Evolutionary conservation across 768 basidiomycete genomes (phyloP), one percentile per base, ranked within the genome.

Genomic region (Mycena galericulata): DNA sequence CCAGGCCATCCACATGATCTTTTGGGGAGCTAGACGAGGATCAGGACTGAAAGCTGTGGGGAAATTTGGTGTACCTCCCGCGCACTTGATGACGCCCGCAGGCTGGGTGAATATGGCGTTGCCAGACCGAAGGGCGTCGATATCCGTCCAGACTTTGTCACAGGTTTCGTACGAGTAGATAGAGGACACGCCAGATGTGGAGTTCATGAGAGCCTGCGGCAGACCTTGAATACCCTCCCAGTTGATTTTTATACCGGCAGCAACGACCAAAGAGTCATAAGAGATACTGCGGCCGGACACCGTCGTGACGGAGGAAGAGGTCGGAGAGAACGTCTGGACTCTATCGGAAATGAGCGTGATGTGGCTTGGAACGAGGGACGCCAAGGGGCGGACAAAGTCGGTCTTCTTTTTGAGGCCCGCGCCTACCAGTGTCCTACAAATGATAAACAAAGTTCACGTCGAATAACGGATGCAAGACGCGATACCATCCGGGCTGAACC

Each of bases 1-100:
- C 93, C 94, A 95, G 50, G 94, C 93, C 93, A 96, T 95, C 95
- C 95, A 97, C 93, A 97, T 96, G 60, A 96, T 93, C 80, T 97
- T 96, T 76, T 95, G 93, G 22, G 93, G 92, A 18, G 91, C 92
- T 93, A 71, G 2, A 8, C 17, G 22, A 29, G n/a, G 24, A 24
- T 45, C 29, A 55, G 70, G 18, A 53, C 45, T 51, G 26, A 36
- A 2, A 47, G 22, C 20, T 26, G 62, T 8, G 22, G 27, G 34
- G 10, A 47, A 56, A 43, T 3, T 46, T 10, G 29, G 55, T 72
- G 71, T 74, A 93, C 94, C 93, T 82, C 95, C 92, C 73, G 96
- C 93, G 77, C 97, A 99, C 79, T 99, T 99, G 76, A 99, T 88
- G 27, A 95, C 81, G 18, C 97, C 96, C 17, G 92, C 88, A 38